phyloP scores from a whole-genome alignment of 1,284 basidiomycete species.

The Microbotryum silenes-acaulis region DNA sequence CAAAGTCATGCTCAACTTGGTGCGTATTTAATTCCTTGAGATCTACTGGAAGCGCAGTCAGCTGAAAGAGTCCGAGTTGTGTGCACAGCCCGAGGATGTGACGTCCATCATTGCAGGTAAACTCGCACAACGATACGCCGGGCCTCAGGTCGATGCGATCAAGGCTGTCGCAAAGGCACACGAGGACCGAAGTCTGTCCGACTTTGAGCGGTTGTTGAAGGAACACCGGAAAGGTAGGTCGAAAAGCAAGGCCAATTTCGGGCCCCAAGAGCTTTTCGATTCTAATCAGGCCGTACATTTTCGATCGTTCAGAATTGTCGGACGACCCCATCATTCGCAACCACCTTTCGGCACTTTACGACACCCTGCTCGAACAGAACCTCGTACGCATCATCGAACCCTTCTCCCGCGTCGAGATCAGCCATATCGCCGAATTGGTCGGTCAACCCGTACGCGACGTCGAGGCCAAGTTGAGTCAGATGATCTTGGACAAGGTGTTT shows the following conservation, averaged over 20 bases:
- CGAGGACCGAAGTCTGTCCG: conserved; percentile 76
- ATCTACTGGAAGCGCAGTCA: not conserved
- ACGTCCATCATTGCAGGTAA: conserved; percentile 77
- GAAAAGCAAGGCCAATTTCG: not conserved
- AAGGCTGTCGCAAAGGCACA: conserved; percentile 88
- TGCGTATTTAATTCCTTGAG: conserved; percentile 44
- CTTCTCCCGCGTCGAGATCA: conserved; percentile 84
- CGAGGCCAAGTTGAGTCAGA: conserved; percentile 93
- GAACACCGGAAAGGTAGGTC: conserved; percentile 75
- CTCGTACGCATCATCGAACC: conserved; percentile 89
- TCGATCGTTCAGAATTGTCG: conserved; percentile 60
- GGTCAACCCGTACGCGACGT: conserved; percentile 85
- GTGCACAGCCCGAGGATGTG: conserved; percentile 77
- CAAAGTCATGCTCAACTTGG: conserved; percentile 94
- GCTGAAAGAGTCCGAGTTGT: not conserved
- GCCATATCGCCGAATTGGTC: conserved; percentile 79
- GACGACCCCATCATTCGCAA: conserved; percentile 89
- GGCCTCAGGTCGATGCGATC: conserved; percentile 83
- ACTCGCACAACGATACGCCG: conserved; percentile 74
- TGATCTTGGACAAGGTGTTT: conserved; percentile 95
- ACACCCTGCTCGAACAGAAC: conserved; percentile 92
- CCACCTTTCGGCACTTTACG: conserved; percentile 85
- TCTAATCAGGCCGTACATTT: not conserved
- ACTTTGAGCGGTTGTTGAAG: conserved; percentile 78
- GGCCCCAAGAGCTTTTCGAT: too few relatives aligned